Conservation (phyloP, 169 alveolate species). For the Eimeria falciformis region DNA sequence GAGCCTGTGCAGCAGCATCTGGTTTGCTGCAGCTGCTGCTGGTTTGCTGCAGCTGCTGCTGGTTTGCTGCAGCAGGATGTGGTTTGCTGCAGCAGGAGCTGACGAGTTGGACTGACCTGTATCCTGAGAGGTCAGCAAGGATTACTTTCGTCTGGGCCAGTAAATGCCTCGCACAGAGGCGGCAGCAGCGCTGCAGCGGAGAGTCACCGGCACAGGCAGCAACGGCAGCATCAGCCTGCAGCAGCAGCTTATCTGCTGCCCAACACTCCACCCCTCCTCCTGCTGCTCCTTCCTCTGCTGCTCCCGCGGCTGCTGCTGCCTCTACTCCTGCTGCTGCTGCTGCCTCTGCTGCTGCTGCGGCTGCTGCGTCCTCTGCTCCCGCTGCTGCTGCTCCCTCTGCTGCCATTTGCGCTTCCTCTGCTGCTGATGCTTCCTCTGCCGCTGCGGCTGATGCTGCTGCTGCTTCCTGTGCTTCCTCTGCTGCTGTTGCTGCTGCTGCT, state of each 20-base stretch:
- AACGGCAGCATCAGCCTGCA: slow-evolving; percentile 25
- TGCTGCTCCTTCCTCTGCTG: slow-evolving; percentile 6
- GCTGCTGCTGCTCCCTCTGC: background rate
- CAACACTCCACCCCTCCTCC: background rate
- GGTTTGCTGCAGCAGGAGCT: too few relatives aligned
- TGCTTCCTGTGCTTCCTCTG: background rate
- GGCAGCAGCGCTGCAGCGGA: background rate
- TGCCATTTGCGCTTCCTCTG: background rate
- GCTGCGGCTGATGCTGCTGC: background rate
- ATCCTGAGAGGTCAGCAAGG: slow-evolving; percentile 14
- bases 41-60: background rate
- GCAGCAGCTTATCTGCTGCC: background rate
- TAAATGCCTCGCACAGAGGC: background rate
- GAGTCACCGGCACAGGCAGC: background rate
- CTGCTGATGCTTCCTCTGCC: background rate
- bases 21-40: background rate
- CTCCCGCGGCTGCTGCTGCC: slow-evolving; percentile 2
- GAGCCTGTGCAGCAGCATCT: background rate
- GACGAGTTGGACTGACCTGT: too few relatives aligned
- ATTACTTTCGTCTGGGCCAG: slow-evolving; percentile 14
- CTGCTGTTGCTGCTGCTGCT: background rate
- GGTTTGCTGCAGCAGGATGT: too few relatives aligned
- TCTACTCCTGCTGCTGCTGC: background rate
- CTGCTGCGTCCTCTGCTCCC: background rate
- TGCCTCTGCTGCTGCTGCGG: background rate